These are phyloP conservation scores for Ustilago trichophora DNA, from an alignment of 1,284 basidiomycete species.

Conservation along the genomic window DNA sequence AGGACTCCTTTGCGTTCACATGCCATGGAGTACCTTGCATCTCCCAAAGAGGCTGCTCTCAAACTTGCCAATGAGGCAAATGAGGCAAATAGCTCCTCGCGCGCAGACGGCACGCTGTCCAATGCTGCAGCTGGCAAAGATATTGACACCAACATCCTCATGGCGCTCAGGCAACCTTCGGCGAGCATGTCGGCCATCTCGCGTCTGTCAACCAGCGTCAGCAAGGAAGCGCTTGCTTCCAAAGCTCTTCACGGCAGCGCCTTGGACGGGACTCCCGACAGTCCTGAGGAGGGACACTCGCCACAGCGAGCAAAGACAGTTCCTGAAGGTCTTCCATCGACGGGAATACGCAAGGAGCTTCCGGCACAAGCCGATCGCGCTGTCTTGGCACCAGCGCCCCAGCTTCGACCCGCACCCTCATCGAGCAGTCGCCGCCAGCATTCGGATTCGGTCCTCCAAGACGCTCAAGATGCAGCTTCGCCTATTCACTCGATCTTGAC, in stretches of 20 bases:
- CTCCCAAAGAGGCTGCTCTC: slow-evolving; percentile 1
- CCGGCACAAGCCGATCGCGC: slow-evolving; percentile 11
- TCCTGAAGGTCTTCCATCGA: slow-evolving; percentile 28
- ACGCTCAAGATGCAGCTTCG: background rate
- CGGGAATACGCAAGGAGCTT: slow-evolving; percentile 2
- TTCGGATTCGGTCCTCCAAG: slow-evolving; percentile 19
- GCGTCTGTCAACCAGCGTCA: slow-evolving; percentile 6
- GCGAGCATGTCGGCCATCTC: slow-evolving; percentile 40
- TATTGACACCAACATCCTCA: slow-evolving; percentile 27
- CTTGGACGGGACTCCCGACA: background rate
- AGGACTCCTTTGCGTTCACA: slow-evolving; percentile 10
- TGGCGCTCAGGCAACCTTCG: slow-evolving; percentile 26
- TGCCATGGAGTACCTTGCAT: slow-evolving; percentile 5
- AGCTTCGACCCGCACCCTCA: background rate
- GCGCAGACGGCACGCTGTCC: background rate
- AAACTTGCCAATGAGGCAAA: background rate
- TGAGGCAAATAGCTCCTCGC: background rate
- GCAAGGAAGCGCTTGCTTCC: background rate
- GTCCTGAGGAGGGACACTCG: slow-evolving; percentile 8
- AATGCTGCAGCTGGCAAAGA: slow-evolving; percentile 1
- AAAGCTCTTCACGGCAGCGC: background rate
- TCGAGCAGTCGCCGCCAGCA: slow-evolving; percentile 2
- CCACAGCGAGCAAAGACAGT: slow-evolving; percentile 33
- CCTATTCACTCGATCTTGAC: slow-evolving; percentile 8
- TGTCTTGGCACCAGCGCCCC: slow-evolving; percentile 6